phyloP scores from a whole-genome alignment of 805 yeast species.

The Maudiozyma turicensis region DNA sequence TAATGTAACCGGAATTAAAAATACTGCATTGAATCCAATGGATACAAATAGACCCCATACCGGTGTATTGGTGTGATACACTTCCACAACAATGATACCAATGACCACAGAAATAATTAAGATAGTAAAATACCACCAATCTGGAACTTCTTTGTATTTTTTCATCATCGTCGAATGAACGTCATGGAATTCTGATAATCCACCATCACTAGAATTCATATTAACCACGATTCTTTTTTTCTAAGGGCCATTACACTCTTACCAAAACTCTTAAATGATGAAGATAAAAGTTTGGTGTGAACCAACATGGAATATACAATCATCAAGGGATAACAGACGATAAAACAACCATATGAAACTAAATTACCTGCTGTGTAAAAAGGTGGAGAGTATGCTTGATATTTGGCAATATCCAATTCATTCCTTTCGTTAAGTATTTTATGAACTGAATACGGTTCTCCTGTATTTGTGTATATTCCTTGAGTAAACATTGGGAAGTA shows the following conservation, averaged over 20 bases:
- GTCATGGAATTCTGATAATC: conserved; percentile 32
- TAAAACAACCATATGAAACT: conserved; percentile 48
- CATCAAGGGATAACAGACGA: conserved; percentile 47
- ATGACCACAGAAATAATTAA: conserved; percentile 36
- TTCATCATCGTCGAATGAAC: conserved; percentile 52
- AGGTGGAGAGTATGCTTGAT: conserved; percentile 53
- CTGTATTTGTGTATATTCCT: conserved; percentile 42
- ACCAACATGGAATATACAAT: conserved; percentile 39
- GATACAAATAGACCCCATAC: conserved; percentile 52
- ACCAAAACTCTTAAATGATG: conserved; percentile 28
- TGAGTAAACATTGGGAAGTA: conserved; percentile 40
- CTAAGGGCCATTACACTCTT: conserved; percentile 8
- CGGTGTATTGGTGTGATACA: conserved; percentile 42
- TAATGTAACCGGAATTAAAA: conserved; percentile 43
- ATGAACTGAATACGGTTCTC: conserved; percentile 37
- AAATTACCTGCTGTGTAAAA: conserved; percentile 55
- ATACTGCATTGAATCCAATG: conserved; percentile 39
- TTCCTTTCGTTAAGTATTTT: conserved; percentile 36
- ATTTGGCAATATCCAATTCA: conserved; percentile 37
- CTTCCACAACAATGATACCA: conserved; percentile 29
- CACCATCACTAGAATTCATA: conserved; percentile 28
- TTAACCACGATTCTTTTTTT: conserved; percentile 8
- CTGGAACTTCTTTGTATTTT: conserved; percentile 59
- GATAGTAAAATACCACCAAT: conserved; percentile 41
- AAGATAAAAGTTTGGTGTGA: conserved; percentile 35